phyloP scores from a whole-genome alignment of 345 rosid species.

The Brassica rapa region DNA sequence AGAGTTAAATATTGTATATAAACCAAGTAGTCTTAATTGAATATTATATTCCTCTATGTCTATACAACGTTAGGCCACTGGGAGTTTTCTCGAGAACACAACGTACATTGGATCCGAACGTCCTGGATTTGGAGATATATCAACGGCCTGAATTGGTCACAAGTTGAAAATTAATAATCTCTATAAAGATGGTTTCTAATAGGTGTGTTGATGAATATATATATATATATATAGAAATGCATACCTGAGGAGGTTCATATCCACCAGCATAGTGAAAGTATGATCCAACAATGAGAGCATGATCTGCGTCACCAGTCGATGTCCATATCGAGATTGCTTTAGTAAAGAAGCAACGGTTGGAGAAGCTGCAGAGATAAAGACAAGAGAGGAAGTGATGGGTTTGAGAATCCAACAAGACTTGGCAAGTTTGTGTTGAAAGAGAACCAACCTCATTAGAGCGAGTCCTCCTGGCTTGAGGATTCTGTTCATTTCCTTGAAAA shows the following conservation, averaged over 20 bases:
- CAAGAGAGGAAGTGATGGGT: neutral
- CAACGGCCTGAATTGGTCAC: slow-evolving; percentile 65
- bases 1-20: neutral
- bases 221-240: neutral
- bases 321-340: slow-evolving; percentile 96
- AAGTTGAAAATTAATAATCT: neutral
- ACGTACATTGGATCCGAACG: slow-evolving; percentile 83
- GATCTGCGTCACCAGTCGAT: slow-evolving; percentile 87
- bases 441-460: slow-evolving; percentile 84
- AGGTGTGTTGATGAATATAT: slow-evolving; percentile 1
- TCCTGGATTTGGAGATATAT: slow-evolving; percentile 89
- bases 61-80: slow-evolving; percentile 38
- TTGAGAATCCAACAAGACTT: slow-evolving; percentile 17
- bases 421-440: neutral
- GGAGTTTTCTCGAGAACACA: slow-evolving; percentile 72
- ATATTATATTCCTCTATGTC: neutral
- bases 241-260: slow-evolving; percentile 86
- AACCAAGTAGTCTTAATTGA: neutral
- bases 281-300: slow-evolving; percentile 78
- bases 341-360: slow-evolving; percentile 85
- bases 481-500: slow-evolving; percentile 80
- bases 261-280: slow-evolving; percentile 91
- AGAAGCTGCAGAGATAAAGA: slow-evolving; percentile 55
- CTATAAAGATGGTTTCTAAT: neutral
- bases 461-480: slow-evolving; percentile 85